These are phyloP conservation scores for Hypsizygus marmoreus DNA, from an alignment of 768 basidiomycete genomes.

Conservation along the genomic window DNA sequence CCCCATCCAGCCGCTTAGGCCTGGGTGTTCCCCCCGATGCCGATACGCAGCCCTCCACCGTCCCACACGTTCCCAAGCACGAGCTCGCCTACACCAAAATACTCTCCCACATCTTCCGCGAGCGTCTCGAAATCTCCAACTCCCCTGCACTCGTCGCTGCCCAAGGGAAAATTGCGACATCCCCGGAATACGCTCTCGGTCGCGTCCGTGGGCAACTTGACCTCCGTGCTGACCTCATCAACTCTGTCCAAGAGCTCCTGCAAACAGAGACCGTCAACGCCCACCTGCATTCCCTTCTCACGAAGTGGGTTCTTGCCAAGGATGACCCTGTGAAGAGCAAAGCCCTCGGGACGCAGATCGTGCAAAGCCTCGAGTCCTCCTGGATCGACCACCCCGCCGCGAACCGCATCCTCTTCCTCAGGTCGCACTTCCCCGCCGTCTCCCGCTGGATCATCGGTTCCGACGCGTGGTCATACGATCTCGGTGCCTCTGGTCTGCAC, in stretches of 20 bases:
- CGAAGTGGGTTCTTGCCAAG: constrained; percentile 77
- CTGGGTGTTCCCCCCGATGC: constrained; percentile 42
- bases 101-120: constrained; percentile 75
- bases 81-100: constrained; percentile 92
- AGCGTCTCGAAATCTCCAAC: constrained; percentile 83
- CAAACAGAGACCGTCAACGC: constrained; percentile 46
- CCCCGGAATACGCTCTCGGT: constrained; percentile 94
- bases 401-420: constrained; percentile 58
- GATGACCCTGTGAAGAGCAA: constrained; percentile 69
- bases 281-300: constrained; percentile 71
- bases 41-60: constrained; percentile 25
- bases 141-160: constrained; percentile 70
- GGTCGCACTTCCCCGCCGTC: constrained; percentile 60
- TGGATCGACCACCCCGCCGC: constrained; percentile 44
- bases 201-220: constrained; percentile 84
- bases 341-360: constrained; percentile 58
- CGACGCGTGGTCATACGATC: constrained; percentile 97
- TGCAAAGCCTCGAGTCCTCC: constrained; percentile 45
- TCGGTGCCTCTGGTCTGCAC: constrained; percentile 93
- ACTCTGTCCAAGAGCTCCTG: constrained; percentile 66
- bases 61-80: constrained; percentile 81
- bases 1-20: constrained; percentile 44
- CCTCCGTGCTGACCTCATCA: constrained; percentile 66
- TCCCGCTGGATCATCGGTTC: constrained; percentile 98
- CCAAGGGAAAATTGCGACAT: constrained; percentile 77